Base-by-base conservation (phyloP, 2,329 filamentous ascomycete species). In the Cadophora luteo-olivacea region DNA sequence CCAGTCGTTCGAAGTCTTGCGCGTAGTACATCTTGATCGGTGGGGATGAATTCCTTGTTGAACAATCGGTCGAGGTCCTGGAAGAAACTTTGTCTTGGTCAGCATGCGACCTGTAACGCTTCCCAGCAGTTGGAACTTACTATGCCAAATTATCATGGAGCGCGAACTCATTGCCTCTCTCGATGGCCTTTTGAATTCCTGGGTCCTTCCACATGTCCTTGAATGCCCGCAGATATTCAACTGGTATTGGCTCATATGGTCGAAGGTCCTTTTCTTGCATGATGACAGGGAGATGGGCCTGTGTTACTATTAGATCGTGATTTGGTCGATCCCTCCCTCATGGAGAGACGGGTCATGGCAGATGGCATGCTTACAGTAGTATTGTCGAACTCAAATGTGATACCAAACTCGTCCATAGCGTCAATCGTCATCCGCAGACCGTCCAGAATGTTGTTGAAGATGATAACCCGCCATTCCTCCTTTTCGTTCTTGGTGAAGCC, bases 71-170 rank as follows among this genome's bases (percentile, higher is more conserved):
- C 91, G 70, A 94, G 82, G 69, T 92, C 91, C 64, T 89, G 83
- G 77, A 97, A 95, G 82, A 97, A 97, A 82, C 94, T 97, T 63
- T 29, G 51, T n/a, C 19, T 25, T 38, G 38, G 55, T 73, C 62
- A 74, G 16, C 12, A 41, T 41, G 68, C 29, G 36, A 36, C 32
- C 55, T 67, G 58, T 54, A 64, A 64, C 38, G 48, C 62, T 54
- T 41, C 19, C 25, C 33, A 67, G 58, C 19, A 55, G 33, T n/a
- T 14, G 33, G 8, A 67, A 84, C 92, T 77, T 84, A 97, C 94
- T 97, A 99, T 82, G 90, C 89, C 73, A 98, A 82, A 78, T 98
- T 98, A 83, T 98, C 96, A 79, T 98, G 94, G 61, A 98, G 86
- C 22, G 96, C 95, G 81, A 95, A 98, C 82, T 97, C 95, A 79